These are phyloP conservation scores for Russula brevipes DNA, from an alignment of 768 basidiomycete genomes.

Conservation along the genomic window DNA sequence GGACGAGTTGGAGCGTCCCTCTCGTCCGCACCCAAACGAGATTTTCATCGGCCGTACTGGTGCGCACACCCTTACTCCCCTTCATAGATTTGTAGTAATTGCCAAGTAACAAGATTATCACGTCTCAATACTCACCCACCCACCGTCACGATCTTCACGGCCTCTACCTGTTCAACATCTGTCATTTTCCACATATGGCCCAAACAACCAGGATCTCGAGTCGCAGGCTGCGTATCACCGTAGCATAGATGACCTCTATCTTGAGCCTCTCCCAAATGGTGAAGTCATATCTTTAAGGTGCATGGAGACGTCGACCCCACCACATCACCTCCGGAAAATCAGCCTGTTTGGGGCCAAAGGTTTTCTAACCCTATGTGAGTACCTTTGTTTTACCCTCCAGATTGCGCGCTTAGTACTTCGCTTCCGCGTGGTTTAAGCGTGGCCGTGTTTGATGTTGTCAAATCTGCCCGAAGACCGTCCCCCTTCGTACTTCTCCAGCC, in stretches of 20 bases:
- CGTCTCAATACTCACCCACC: conserved; percentile 72
- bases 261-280: conserved; percentile 76
- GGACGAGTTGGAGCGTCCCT: conserved; percentile 54
- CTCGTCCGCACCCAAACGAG: conserved; percentile 35
- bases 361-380: conserved; percentile 69
- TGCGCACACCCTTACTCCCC: conserved; percentile 34
- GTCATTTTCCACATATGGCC: conserved; percentile 87
- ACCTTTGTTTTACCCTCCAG: not conserved
- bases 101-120: conserved; percentile 62
- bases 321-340: conserved; percentile 33
- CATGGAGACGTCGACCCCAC: conserved; percentile 30
- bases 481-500: conserved; percentile 89
- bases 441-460: conserved; percentile 73
- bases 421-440: conserved; percentile 45
- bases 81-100: not conserved
- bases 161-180: conserved; percentile 66
- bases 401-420: not conserved
- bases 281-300: conserved; percentile 71
- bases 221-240: conserved; percentile 68
- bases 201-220: conserved; percentile 78
- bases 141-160: conserved; percentile 34
- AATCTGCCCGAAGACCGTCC: conserved; percentile 41
- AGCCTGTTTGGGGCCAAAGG: conserved; percentile 51
- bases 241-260: conserved; percentile 74
- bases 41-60: conserved; percentile 66